Evolutionary conservation across 768 basidiomycete genomes (phyloP).

Genomic region (Hemileccinum rubropunctum): DNA sequence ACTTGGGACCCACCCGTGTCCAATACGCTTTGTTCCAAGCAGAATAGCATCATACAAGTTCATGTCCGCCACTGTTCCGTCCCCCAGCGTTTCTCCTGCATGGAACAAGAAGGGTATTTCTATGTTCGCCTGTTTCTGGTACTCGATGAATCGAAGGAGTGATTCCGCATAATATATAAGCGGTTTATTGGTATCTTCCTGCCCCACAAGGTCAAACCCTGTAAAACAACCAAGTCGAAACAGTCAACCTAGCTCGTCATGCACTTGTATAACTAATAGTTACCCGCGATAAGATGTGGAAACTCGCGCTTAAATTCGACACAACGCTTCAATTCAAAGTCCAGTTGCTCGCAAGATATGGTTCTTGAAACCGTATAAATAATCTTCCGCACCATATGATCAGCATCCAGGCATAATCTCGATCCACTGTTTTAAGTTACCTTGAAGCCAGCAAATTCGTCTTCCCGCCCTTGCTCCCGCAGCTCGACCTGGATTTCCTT

Average conservation of each 20-base stretch:
- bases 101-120: slow-evolving; percentile 48
- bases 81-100: slow-evolving; percentile 49
- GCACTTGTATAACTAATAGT: not conserved
- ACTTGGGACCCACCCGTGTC: slow-evolving; percentile 39
- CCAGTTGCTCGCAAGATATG: slow-evolving; percentile 36
- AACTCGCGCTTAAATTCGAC: slow-evolving; percentile 43
- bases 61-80: slow-evolving; percentile 42
- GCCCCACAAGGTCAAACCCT: slow-evolving; percentile 52
- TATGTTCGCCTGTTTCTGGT: slow-evolving; percentile 22
- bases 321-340: slow-evolving; percentile 43
- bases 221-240: not conserved
- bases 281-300: slow-evolving; percentile 45
- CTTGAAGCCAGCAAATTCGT: slow-evolving; percentile 42
- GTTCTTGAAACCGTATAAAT: slow-evolving; percentile 42
- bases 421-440: slow-evolving; percentile 20
- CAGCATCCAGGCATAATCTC: not conserved
- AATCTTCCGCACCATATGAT: slow-evolving; percentile 28
- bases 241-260: not conserved
- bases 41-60: slow-evolving; percentile 50
- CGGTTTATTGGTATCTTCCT: slow-evolving; percentile 40
- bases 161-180: slow-evolving; percentile 39
- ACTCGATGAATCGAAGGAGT: slow-evolving; percentile 37
- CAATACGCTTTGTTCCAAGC: slow-evolving; percentile 49
- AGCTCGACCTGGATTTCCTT: slow-evolving; percentile 36
- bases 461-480: slow-evolving; percentile 34